Base-by-base conservation (phyloP, 164 flowering plant species). In the Umbilicus rupestris region DNA sequence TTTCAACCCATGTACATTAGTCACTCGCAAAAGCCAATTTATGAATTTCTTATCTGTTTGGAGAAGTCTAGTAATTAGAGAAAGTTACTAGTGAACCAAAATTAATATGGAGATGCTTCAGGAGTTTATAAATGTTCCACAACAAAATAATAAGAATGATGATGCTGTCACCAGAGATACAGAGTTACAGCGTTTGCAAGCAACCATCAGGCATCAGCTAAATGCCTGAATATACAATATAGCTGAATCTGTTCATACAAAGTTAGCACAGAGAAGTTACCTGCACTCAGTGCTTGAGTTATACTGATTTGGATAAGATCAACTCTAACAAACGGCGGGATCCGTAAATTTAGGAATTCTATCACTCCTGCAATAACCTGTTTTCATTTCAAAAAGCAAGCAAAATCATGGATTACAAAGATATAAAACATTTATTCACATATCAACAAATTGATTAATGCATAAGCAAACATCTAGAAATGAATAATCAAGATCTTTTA, bases 321-420 rank as follows among this genome's bases (percentile, higher is more conserved):
- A 37, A 87, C 74, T 72, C 91, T 83, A 69, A 89, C 79, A 81
- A 78, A 90, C n/a, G 96, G 94, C 72, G 91, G 86, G 69, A 94
- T 89, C 50, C 44, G 78, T 73, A 89, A 42, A 71, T 81, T 81
- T 39, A 94, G 89, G 33, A 72, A 52, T 63, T 80, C 75, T 86
- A 94, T 79, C 7, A 83, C 91, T 69, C 95, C 96, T 73, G 87
- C 81, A 72, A 94, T 81, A 37, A 94, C 96, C 98, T 94, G 88
- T 73, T 49, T 28, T 44, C 30, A 10, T 50, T 73, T 63, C 62
- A 60, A 73, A 72, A 50, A 70, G 66, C 12, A 24, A 52, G 29
- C 28, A 52, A 41, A 52, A 52, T 22, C 58, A 52, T 20, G 58
- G 7, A 52, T 24, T 22, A 52, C 58, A 9, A 12, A 52, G 10